Base-by-base conservation (phyloP, 441 rosid genomes). In the Erodium chrysanthum region DNA sequence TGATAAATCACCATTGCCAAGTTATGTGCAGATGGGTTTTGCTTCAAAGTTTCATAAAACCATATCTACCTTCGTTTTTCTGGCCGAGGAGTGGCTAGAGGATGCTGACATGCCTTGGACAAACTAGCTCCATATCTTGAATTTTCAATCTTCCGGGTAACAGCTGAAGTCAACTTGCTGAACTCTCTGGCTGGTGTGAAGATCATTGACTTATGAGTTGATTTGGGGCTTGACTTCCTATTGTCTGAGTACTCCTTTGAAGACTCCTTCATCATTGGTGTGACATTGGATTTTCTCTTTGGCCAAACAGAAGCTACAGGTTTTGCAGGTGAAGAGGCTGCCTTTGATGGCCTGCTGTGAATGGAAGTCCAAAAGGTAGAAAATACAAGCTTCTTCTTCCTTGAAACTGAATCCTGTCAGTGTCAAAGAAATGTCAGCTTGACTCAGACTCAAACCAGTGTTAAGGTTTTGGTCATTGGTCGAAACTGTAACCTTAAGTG, bases 81-180 rank as follows among this genome's bases (percentile, higher is more conserved):
- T 18, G 91, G 76, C 68, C 71, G 80, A 70, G 96, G 90, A 21
- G 93, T 85, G 68, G 74, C 74, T 59, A 81, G 33, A 6, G 85
- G 71, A 58, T 78, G 80, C 68, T 80, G 83, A 11, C 65, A 48
- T 33, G 71, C 79, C 27, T 76, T 73, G 22, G n/a, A n/a, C n/a
- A n/a, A n/a, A n/a, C 35, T 8, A 33, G 40, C 40, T 33, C 40
- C 40, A 33, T 33, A 33, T 33, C 40, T 85, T 59, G 89, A 81
- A 68, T 81, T 74, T 71, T 85, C 96, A 29, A 82, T 78, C 77
- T 83, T 90, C 78, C 75, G 56, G 71, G 81, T 81, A 40, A 83
- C 78, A 52, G 74, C 64, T 52, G 90, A 75, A 65, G 87, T 80
- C 54, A 77, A 60, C 70, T 65, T 77, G 66, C 5, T 78, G 56